Evolutionary conservation across 2,329 filamentous ascomycete species (phyloP), one percentile per base, ranked within the genome.

Genomic region (Biscogniauxia mediterranea): DNA sequence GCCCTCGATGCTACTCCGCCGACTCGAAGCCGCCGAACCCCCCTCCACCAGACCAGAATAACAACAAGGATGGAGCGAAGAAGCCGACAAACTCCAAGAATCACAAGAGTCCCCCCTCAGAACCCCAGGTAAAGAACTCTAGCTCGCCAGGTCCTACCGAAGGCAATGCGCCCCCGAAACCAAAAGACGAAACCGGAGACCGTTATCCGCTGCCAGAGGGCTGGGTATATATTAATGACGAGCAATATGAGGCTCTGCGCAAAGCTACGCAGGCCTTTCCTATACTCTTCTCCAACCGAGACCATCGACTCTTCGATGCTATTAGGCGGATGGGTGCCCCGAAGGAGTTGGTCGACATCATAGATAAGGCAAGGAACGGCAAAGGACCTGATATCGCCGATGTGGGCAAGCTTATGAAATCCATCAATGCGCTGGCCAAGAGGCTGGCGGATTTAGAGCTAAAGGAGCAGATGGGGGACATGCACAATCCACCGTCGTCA

Each of bases 121-220:
- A 70, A 20, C 71, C 72, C 13, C 58, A 71, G 57, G 42, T 71
- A 21, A 64, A 75, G 61, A 73, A 61, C 55, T 64, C 68, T 13
- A 61, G 62, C 23, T 73, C 72, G 19, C 71, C 72, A 5, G 72
- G 72, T 19, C 72, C 73, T 17, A 63, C 68, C 3, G 64, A 70
- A 5, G 67, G 55, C 20, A 54, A 69, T 5, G 65, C 62, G 19
- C 54, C 70, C 21, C 55, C 61, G 19, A 28, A 64, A 19, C 52
- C 57, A 15, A 59, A 62, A 57, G 55, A 66, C 15, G 56, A 38
- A 28, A 55, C 63, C 8, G 60, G 59, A 15, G 63, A 62, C 9
- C 68, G 55, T 52, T 17, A 23, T 4, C 67, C 70, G 1, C 62
- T 73, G 20, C 70, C 68, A 13, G 65, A 71, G 23, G 73, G 71